Percentiles rank a stretch among this genome's conserved stretches.
These are phyloP conservation scores for Pelagophyceae sp. DNA, from an alignment of 352 stramenopile genomes.

Conservation along the genomic window DNA sequence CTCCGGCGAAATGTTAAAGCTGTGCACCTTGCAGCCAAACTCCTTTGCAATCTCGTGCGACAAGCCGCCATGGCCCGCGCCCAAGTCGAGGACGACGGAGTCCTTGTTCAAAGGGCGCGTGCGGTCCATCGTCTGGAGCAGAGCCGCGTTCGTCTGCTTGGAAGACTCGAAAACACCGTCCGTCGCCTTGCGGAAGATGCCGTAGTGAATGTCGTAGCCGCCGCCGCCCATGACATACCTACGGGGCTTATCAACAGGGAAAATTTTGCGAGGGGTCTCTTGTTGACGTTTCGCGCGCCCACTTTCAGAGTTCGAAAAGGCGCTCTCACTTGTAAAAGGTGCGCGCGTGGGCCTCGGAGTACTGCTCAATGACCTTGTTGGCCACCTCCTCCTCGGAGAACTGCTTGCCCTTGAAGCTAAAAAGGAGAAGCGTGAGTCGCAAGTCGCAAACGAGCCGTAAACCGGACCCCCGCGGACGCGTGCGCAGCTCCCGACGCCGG, in stretches of 20 bases:
- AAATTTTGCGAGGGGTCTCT: no score
- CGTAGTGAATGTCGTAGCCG: conserved; percentile 37
- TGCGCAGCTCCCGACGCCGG: no score
- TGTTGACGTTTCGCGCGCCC: no score
- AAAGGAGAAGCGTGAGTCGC: neutral
- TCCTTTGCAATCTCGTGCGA: conserved; percentile 32
- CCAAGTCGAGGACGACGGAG: conserved; percentile 32
- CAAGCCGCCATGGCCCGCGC: conserved; percentile 34
- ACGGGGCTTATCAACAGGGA: neutral
- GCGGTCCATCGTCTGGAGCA: conserved; percentile 31
- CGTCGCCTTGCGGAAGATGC: conserved; percentile 29
- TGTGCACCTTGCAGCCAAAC: conserved; percentile 36
- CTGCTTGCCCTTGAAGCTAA: conserved; percentile 15
- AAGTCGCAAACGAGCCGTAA: neutral
- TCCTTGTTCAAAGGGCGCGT: conserved; percentile 30
- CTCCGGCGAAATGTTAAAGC: conserved; percentile 35
- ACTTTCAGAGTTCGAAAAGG: no score
- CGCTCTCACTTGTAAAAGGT: conserved; percentile 15
- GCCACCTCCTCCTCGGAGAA: conserved; percentile 14
- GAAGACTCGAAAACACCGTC: conserved; percentile 35
- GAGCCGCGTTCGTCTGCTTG: conserved; percentile 33
- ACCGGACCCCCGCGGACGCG: no score
- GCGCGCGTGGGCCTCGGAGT: conserved; percentile 17
- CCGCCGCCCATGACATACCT: conserved; percentile 19
- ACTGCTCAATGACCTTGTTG: conserved; percentile 17